Percentiles rank a stretch among this genome's conserved stretches.
Evolutionary conservation across 768 basidiomycete species (phyloP).

Genomic region (Termitomyces titanicus): DNA sequence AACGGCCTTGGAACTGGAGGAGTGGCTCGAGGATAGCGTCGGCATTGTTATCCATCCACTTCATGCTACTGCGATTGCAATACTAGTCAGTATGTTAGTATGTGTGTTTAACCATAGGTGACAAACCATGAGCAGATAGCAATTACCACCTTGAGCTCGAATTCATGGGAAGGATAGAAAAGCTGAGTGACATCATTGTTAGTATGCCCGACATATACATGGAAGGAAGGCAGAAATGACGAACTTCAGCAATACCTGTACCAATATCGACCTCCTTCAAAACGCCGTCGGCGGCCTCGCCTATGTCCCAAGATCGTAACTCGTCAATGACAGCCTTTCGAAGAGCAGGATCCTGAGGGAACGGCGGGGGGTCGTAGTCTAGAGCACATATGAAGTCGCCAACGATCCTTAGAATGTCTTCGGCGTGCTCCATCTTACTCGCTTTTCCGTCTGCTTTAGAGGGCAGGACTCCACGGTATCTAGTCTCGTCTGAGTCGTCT

Average conservation of each 20-base stretch:
- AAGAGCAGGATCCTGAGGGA: conserved; percentile 5
- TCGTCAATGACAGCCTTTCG: conserved; percentile 6
- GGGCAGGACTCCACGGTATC: conserved; percentile 5
- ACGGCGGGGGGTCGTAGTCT: neutral
- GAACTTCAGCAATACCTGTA: conserved; percentile 3
- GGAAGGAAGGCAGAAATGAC: neutral
- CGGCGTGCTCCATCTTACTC: conserved; percentile 3
- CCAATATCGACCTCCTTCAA: conserved; percentile 4
- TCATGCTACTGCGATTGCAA: conserved; percentile 2
- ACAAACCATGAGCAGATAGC: conserved; percentile 6
- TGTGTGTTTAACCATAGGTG: neutral
- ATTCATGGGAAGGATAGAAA: conserved; percentile 9
- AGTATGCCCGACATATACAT: too few species aligned
- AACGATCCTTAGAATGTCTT: conserved; percentile 4
- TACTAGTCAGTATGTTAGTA: neutral
- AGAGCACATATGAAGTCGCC: conserved; percentile 2
- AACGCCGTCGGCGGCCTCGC: conserved; percentile 1
- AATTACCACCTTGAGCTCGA: conserved; percentile 9
- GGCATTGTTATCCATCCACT: conserved; percentile 11
- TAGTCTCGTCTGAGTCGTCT: conserved; percentile 1
- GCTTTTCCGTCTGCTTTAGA: conserved; percentile 7
- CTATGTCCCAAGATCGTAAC: conserved; percentile 7
- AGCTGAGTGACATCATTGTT: conserved; percentile 1
- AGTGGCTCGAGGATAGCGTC: conserved; percentile 7
- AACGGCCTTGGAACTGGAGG: conserved; percentile 4